Base-by-base conservation (phyloP, 2,329 filamentous ascomycete genomes). In the Coniochaeta hoffmannii region DNA sequence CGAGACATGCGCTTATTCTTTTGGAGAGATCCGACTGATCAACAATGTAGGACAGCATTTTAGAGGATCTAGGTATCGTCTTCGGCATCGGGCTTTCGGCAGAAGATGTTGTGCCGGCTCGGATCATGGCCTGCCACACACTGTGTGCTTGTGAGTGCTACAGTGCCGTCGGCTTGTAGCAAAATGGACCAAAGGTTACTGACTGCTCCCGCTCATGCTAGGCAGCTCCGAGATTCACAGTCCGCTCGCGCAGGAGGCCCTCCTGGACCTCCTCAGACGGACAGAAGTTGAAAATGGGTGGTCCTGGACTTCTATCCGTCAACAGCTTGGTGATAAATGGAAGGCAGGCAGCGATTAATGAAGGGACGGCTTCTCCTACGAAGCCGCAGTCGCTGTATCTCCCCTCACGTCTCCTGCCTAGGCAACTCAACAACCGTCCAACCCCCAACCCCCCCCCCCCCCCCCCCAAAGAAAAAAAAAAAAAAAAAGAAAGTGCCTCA, bases 401-500 rank as follows among this genome's bases (percentile, higher is more conserved):
- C n/a, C n/a, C 36, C 10, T 22, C 36, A 22, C 22, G 10, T 10
- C 12, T 22, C 36, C 36, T 41, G 36, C 17, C 36, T 19, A 46
- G 41, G 22, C 41, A 46, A n/a, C 41, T 28, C 26, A 8, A 46
- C 41, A 28, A 28, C 11, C 41, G 19, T 46, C 41, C 41, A 46
- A 14, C 22, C 11, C 6, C 41, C 36, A n/a, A n/a, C n/a, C n/a
- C n/a, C n/a, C n/a, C n/a, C n/a, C n/a, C n/a, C n/a, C n/a, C n/a
- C n/a, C n/a, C n/a, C n/a, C n/a, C n/a, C n/a, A n/a, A n/a, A n/a
- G n/a, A n/a, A n/a, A n/a, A 32, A 32, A 8, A 12, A 32, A 32
- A 32, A 7, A 32, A 32, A 12, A 8, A 12, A 8, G 7, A 8
- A 54, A 54, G 54, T 57, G 55, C 28, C 53, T 32, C 3, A 57